Base-by-base conservation (phyloP, 352 stramenopile genomes). In the Lagenidium giganteum region DNA sequence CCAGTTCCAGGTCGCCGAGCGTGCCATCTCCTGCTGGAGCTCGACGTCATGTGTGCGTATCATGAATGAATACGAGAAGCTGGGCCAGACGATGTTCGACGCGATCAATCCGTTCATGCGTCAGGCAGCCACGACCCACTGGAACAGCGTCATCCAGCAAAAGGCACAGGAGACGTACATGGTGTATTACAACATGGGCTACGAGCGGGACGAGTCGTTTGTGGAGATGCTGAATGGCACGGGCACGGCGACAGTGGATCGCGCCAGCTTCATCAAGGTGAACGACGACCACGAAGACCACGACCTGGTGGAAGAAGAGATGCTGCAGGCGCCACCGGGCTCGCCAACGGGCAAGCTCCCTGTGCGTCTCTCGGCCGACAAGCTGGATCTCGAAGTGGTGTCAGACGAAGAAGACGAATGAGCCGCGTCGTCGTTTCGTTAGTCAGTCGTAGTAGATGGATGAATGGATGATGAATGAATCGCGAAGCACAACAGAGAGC, bases 121-220 rank as follows among this genome's bases (percentile, higher is more conserved):
- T 26, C 53, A 42, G 30, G 73, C 79, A 4, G 64, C 69, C 37
- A 53, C 58, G 33, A 53, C 61, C 24, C 81, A 93, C 56, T 93
- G 81, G 81, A 93, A 93, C 63, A 64, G 63, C 30, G 61, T 91
- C 27, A 93, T 89, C 42, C 81, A 91, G 57, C 78, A 91, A 47
- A 90, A 90, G 54, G 75, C 75, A 25, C 78, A 86, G 28, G 78
- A 89, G 48, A 88, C 81, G 41, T 93, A 93, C 51, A 89, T 77
- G 35, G 69, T 88, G 47, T 93, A 93, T 42, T 93, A 93, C 70
- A 93, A 93, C 57, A 93, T 93, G 81, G 81, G 81, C 18, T 93
- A 93, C 64, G 81, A 91, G 54, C 86, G 56, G 17, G 81, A 87
- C 43, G 75, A 86, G 23, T 47, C 41, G 41, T 47, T 72, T 30